Evolutionary conservation across 116 monocot species (phyloP).

Genomic region (Dioscorea cayenensis): DNA sequence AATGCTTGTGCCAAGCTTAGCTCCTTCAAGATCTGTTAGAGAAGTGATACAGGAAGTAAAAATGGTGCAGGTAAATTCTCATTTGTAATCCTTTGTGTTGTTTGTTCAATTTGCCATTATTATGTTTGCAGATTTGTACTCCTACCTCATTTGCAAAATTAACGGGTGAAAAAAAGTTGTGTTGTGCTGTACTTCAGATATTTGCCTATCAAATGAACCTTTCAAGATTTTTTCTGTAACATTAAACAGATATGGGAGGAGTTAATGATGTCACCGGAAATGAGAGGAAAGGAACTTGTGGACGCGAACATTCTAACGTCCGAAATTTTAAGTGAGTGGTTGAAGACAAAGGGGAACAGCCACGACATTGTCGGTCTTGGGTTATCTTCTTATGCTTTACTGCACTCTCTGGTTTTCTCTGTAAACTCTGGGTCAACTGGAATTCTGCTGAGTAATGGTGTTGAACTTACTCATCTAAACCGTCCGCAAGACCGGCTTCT

Average conservation of each 20-base stretch:
- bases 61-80: slow-evolving; percentile 69
- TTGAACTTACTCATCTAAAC: slow-evolving; percentile 60
- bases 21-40: slow-evolving; percentile 80
- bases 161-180: too few species aligned
- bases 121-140: too few species aligned
- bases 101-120: background rate
- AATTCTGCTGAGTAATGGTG: slow-evolving; percentile 41
- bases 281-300: slow-evolving; percentile 59
- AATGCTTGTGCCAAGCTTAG: slow-evolving; percentile 72
- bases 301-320: slow-evolving; percentile 45
- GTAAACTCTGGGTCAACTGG: slow-evolving; percentile 58
- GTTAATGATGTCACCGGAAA: slow-evolving; percentile 54
- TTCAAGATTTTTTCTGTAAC: background rate
- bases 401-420: slow-evolving; percentile 39
- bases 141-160: too few species aligned
- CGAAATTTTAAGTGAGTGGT: slow-evolving; percentile 57
- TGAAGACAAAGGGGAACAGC: slow-evolving; percentile 39
- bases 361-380: slow-evolving; percentile 63
- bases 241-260: slow-evolving; percentile 77
- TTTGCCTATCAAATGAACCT: background rate
- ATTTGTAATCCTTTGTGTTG: background rate
- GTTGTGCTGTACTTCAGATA: too few species aligned
- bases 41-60: slow-evolving; percentile 87
- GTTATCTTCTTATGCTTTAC: slow-evolving; percentile 46
- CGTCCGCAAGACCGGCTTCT: slow-evolving; percentile 64